Evolutionary conservation across 169 alveolate species (phyloP).

Genomic region (Eimeria necatrix): DNA sequence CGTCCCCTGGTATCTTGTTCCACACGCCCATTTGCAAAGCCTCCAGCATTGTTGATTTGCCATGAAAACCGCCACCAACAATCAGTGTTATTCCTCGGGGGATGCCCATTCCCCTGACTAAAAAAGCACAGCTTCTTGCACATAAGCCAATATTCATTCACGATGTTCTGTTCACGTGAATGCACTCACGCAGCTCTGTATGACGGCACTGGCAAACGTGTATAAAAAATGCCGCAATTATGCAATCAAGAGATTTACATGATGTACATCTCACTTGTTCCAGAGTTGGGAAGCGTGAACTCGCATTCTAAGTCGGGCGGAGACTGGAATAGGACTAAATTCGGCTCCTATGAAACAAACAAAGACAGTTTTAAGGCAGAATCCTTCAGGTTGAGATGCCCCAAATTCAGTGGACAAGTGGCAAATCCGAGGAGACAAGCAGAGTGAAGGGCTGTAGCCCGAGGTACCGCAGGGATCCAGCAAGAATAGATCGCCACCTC

Average conservation of each 20-base stretch:
- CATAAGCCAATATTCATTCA: neutral
- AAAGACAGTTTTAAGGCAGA: neutral
- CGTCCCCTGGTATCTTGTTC: slow-evolving; percentile 90
- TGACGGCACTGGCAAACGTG: neutral
- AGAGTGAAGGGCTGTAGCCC: too few species aligned
- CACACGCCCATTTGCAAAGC: slow-evolving; percentile 88
- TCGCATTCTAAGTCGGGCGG: slow-evolving; percentile 69
- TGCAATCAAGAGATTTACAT: neutral
- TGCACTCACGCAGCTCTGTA: neutral
- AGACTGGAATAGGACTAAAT: slow-evolving; percentile 73
- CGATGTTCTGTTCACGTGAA: neutral
- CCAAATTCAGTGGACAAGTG: too few species aligned
- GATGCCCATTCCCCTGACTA: slow-evolving; percentile 87
- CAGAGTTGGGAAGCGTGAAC: slow-evolving; percentile 66
- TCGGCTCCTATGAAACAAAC: slow-evolving; percentile 42
- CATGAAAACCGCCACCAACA: slow-evolving; percentile 93
- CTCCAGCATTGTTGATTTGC: slow-evolving; percentile 88
- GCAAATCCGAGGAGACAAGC: too few species aligned
- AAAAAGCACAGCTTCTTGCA: neutral
- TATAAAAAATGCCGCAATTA: too few species aligned
- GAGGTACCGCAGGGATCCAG: too few species aligned
- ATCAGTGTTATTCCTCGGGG: slow-evolving; percentile 87
- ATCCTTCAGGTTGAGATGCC: too few species aligned
- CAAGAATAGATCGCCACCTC: too few species aligned
- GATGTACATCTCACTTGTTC: slow-evolving; percentile 14